Percentiles rank a stretch among this genome's conserved stretches.
Conservation (phyloP, 768 basidiomycete species). For the Gelatoporia subvermispora region DNA sequence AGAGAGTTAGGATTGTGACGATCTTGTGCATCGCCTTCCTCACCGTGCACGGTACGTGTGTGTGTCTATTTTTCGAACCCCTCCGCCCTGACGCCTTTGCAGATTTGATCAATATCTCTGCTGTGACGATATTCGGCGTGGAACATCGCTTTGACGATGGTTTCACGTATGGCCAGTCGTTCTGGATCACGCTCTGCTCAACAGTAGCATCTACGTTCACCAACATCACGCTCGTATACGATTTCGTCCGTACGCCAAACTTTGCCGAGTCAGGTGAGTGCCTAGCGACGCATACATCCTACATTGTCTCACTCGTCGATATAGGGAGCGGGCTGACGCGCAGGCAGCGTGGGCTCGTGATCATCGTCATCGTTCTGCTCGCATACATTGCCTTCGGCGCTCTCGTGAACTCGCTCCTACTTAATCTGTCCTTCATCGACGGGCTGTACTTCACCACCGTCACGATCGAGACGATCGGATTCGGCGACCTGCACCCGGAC, state of each 20-base stretch:
- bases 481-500: slow-evolving; percentile 68
- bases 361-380: slow-evolving; percentile 71
- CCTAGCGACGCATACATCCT: neutral
- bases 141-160: slow-evolving; percentile 56
- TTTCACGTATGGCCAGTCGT: slow-evolving; percentile 63
- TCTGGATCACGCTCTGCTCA: slow-evolving; percentile 76
- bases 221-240: slow-evolving; percentile 63
- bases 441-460: slow-evolving; percentile 76
- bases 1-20: slow-evolving; percentile 56
- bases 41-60: slow-evolving; percentile 59
- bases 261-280: slow-evolving; percentile 59
- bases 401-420: slow-evolving; percentile 47
- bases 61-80: neutral
- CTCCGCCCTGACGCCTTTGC: neutral
- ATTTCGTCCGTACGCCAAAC: slow-evolving; percentile 52
- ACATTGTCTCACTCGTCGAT: too few relatives aligned
- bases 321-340: slow-evolving; percentile 80
- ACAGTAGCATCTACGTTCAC: slow-evolving; percentile 61
- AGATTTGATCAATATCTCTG: slow-evolving; percentile 68
- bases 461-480: slow-evolving; percentile 63
- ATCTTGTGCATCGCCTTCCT: slow-evolving; percentile 59
- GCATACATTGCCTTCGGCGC: slow-evolving; percentile 72
- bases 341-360: slow-evolving; percentile 75
- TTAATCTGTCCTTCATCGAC: slow-evolving; percentile 59
- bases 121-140: slow-evolving; percentile 58